These are phyloP conservation scores for Didymosphaeria variabile DNA, from an alignment of 2,329 filamentous ascomycete species.

Conservation along the genomic window DNA sequence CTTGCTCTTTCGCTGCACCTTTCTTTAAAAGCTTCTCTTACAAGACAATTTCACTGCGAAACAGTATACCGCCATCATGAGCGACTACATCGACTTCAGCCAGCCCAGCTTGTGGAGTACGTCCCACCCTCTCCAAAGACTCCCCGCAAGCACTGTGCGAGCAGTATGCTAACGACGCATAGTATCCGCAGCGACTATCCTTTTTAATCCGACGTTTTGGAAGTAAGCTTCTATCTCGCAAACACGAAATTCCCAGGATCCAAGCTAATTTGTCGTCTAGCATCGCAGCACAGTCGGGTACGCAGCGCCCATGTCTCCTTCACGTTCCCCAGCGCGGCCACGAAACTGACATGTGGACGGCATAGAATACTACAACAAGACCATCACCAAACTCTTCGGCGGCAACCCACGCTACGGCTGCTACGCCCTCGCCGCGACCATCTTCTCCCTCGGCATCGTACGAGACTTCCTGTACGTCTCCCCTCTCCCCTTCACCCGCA, in stretches of 20 bases:
- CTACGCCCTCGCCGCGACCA: constrained; percentile 86
- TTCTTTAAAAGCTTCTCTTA: not conserved
- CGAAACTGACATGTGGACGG: constrained; percentile 5
- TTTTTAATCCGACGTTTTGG: constrained; percentile 99
- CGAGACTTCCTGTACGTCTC: constrained; percentile 70
- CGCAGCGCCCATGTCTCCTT: constrained; percentile 4
- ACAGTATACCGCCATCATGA: constrained; percentile 27
- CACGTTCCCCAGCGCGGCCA: not conserved
- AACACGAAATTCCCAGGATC: not conserved
- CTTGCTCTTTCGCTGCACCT: not conserved
- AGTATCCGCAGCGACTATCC: constrained; percentile 85
- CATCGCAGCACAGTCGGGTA: constrained; percentile 82
- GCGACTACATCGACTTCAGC: constrained; percentile 52
- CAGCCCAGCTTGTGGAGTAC: constrained; percentile 59
- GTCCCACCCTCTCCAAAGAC: constrained; percentile 25
- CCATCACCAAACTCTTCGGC: constrained; percentile 85
- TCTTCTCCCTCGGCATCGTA: constrained; percentile 90
- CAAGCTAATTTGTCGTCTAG: constrained; percentile 54
- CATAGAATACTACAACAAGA: constrained; percentile 88
- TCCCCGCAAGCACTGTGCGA: not conserved
- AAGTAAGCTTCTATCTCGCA: constrained; percentile 69
- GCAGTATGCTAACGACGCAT: constrained; percentile 17
- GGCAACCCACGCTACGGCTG: constrained; percentile 82
- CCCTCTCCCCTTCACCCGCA: constrained; percentile 7
- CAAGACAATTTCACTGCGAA: not conserved